Base-by-base conservation (phyloP, 225 moss, liverwort and hornwort species). In the Physcomitrellopsis africana region DNA sequence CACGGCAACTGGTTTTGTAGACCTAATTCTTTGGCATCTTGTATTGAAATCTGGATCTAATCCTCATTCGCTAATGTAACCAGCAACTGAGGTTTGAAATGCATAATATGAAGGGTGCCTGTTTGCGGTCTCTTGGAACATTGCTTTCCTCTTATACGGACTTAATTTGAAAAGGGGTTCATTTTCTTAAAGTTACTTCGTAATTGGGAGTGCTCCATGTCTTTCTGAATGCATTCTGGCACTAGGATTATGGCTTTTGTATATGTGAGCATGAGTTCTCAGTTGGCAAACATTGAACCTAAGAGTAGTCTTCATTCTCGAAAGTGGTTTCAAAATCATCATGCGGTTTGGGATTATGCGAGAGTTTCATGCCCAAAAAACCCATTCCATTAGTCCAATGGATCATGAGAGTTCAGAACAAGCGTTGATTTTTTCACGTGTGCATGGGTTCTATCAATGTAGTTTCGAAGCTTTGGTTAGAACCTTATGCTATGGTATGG, bases 21-120 rank as follows among this genome's bases (percentile, higher is more conserved):
- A 85, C 72, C 76, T 72, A 63, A 85, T 85, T 85, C 81, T 85
- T 85, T 85, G 81, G 72, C 81, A 79, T 81, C 85, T 72, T 85
- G 85, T 65, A 81, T 85, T 85, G 81, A 85, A 72, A 76, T 68
- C 72, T 81, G 78, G 81, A 82, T 85, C 72, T 81, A 79, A 68
- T 76, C 72, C 79, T 69, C 76, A 47, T 78, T 68, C 69, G 64
- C 76, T 79, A 41, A 67, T 76, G 79, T 72, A 72, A 68, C 65
- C 19, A 76, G 70, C 68, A 76, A 69, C 27, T 69, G 68, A 76
- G 76, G 58, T 72, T 56, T 78, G 71, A 67, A 75, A 60, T 81
- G 75, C 76, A 68, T 78, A 45, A 43, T n/a, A 44, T n/a, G 57
- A 63, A 64, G 58, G 68, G 26, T 68, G 23, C 64, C 51, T 63